Evolutionary conservation across 305 asterid species (phyloP).

Genomic region (Solanum hybrid): DNA sequence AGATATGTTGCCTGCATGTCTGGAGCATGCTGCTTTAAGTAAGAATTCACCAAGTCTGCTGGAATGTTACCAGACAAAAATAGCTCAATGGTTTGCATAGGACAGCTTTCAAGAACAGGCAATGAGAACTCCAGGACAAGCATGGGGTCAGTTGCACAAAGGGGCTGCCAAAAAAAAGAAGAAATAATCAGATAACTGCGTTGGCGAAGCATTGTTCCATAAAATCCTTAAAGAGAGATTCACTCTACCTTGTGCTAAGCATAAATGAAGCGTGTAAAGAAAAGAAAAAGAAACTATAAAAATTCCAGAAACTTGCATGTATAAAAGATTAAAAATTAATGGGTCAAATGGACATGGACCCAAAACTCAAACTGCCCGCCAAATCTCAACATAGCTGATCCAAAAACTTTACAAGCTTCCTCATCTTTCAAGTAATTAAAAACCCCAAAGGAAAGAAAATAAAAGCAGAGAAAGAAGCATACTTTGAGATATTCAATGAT

Average conservation of each 20-base stretch:
- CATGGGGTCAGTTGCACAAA: slow-evolving; percentile 83
- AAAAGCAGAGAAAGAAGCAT: slow-evolving; percentile 23
- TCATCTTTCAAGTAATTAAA: not conserved
- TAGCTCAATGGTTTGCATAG: slow-evolving; percentile 85
- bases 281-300: not conserved
- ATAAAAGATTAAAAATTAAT: not conserved
- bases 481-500: slow-evolving; percentile 91
- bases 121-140: slow-evolving; percentile 92
- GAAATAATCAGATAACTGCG: not conserved
- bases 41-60: slow-evolving; percentile 87
- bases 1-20: slow-evolving; percentile 87
- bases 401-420: not conserved
- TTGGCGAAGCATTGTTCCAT: not conserved
- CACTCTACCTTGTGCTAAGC: not conserved
- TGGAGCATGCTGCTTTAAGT: slow-evolving; percentile 94
- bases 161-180: slow-evolving; percentile 51
- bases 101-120: slow-evolving; percentile 95
- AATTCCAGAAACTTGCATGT: not conserved
- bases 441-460: slow-evolving; percentile 1
- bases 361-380: not conserved
- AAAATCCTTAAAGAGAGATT: not conserved
- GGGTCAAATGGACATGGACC: not conserved
- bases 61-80: slow-evolving; percentile 94
- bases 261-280: not conserved
- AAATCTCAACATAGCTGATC: not conserved